Percentiles rank a stretch among this genome's conserved stretches.
Evolutionary conservation across 2,329 filamentous ascomycete genomes (phyloP).

Genomic region (Penicillium crustosum): DNA sequence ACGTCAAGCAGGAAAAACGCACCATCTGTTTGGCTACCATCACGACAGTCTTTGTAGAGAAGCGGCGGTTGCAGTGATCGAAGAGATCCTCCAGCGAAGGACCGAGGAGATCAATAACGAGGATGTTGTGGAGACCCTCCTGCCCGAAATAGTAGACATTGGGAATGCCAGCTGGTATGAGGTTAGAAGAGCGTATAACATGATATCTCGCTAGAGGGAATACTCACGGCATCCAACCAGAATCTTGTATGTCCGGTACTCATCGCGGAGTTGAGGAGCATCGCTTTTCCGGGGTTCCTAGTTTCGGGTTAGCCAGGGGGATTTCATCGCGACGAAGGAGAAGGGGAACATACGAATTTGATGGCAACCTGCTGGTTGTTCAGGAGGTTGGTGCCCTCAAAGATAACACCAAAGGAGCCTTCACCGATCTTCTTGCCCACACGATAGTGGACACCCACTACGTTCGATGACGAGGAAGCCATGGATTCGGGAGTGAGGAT

Average conservation of each 20-base stretch:
- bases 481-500: slow-evolving; percentile 47
- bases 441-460: slow-evolving; percentile 97
- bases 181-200: slow-evolving; percentile 34
- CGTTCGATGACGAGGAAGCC: slow-evolving; percentile 90
- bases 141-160: slow-evolving; percentile 99
- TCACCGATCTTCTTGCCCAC: slow-evolving; percentile 99
- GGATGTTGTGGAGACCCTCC: slow-evolving; percentile 96
- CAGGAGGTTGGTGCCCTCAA: slow-evolving; percentile 95
- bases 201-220: slow-evolving; percentile 30
- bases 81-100: slow-evolving; percentile 96
- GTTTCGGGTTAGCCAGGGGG: slow-evolving; percentile 23
- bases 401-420: slow-evolving; percentile 97
- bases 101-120: slow-evolving; percentile 94
- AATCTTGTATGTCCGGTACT: slow-evolving; percentile 99
- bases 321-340: slow-evolving; percentile 1
- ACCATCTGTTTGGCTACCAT: slow-evolving; percentile 99
- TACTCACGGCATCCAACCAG: slow-evolving; percentile 94
- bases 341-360: slow-evolving; percentile 77
- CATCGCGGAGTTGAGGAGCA: slow-evolving; percentile 94
- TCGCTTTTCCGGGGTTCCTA: slow-evolving; percentile 98
- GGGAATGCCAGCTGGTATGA: slow-evolving; percentile 78
- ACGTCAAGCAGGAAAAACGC: slow-evolving; percentile 28
- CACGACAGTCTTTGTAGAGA: slow-evolving; percentile 95
- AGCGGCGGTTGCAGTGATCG: slow-evolving; percentile 92
- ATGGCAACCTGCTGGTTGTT: slow-evolving; percentile 99